Base-by-base conservation (phyloP, 768 basidiomycete genomes). In the Lactarius evosmus region DNA sequence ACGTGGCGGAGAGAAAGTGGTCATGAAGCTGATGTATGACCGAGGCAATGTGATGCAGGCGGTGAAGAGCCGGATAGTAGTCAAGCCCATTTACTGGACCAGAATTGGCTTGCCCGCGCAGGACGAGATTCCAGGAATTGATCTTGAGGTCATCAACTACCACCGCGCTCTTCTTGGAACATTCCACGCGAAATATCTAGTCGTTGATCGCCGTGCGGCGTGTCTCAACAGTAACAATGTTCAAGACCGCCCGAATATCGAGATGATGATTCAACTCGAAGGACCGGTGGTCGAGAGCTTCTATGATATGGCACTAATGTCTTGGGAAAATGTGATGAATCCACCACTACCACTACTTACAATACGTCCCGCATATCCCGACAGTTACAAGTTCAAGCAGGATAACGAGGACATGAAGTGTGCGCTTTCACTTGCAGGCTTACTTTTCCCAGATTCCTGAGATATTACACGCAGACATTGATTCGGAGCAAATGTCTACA, bases 11-110 rank as follows among this genome's bases (percentile, higher is more conserved):
- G 75, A 77, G 59, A 82, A 78, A 63, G 78, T 85, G 17, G 77
- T 88, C 57, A 81, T 87, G 68, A 88, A 88, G 73, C 71, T 89
- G 70, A 82, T 88, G 67, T 89, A 88, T 72, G 88, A 89, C 69
- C 79, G 88, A 63, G 88, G 86, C 1, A 82, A 79, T 54, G 74
- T 81, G 65, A 80, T 82, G 71, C 86, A 88, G 65, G 58, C 76
- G 22, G 60, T 77, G 66, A 75, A 79, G 72, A 66, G 78, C 70
- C 86, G 83, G 62, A 73, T 81, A 17, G 62, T 74, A 11, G 85
- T 86, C 22, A 71, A 74, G 7, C 76, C 78, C 5, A 72, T 75
- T 11, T 81, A 78, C 56, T 85, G 81, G 78, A 66, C 73, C 33
- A 71, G 78, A 51, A 77, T 89, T 27, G 77, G 80, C 59, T 71